Evolutionary conservation across 2,329 filamentous ascomycete genomes (phyloP), one percentile per base, ranked within the genome.

Genomic region (Dactylellina parvicollis): DNA sequence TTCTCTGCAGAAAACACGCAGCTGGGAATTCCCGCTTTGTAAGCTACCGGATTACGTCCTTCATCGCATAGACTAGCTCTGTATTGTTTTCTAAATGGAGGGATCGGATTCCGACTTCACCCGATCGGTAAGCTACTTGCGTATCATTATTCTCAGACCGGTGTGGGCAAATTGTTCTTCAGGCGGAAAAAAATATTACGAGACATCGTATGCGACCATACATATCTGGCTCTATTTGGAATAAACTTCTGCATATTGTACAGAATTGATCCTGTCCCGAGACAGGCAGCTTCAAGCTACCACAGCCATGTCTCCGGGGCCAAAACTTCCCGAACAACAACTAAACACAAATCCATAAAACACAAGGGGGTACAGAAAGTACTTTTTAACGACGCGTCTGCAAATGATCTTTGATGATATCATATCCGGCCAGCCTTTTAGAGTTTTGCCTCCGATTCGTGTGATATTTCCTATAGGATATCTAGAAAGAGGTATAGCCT

Each of bases 201-300:
- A 49, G 44, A 26, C 44, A 49, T 49, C 44, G 44, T 49, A 28
- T 49, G 24, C 34, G 12, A 9, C 14, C 28, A 38, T 44, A 42
- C 60, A 47, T 22, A 38, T 65, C 26, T 47, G 34, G 34, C 38
- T 42, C 4, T 44, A 65, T 65, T 65, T 65, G 60, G 28, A 65
- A 65, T 65, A 47, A 20, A 10, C 9, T 4, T 47, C 18, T 18
- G 18, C 40, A 2, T 2, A 10, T 46, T 32, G 22, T 26, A 50
- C 22, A 20, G 5, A 26, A 50, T n/a, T n/a, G n/a, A n/a, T 50
- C 16, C 26, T 32, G 16, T 18, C 26, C 14, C 28, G 34, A n/a
- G 22, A 22, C 32, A 46, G 22, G 7, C 16, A 8, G 34, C n/a
- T 26, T 44, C 26, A 46, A 46, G 40, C 22, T 44, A 32, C 55